phyloP scores from a whole-genome alignment of 768 basidiomycete species.

The Saitozyma podzolica region DNA sequence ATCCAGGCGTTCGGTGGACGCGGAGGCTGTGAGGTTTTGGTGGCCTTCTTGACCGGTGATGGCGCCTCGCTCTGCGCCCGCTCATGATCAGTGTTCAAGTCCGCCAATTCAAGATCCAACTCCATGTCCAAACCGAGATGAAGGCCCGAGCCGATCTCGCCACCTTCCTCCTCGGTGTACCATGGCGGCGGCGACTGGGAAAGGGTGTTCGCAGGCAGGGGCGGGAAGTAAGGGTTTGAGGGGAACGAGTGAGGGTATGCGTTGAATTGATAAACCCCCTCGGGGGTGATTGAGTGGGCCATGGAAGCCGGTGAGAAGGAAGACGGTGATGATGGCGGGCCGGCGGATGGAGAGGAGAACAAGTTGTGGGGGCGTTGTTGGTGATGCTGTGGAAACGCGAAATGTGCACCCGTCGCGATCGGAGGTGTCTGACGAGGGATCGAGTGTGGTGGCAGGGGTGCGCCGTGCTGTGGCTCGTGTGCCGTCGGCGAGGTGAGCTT shows the following conservation, averaged over 20 bases:
- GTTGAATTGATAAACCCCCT: conserved; percentile 1
- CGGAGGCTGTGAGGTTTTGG: conserved; percentile 48
- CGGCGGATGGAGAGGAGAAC: no score
- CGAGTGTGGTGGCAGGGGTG: no score
- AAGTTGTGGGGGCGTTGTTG: no score
- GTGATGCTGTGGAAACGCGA: no score
- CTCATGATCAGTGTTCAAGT: background rate
- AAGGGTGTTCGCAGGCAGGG: background rate
- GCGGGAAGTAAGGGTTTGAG: background rate
- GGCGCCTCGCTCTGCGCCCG: background rate
- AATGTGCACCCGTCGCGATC: no score
- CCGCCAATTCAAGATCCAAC: no score
- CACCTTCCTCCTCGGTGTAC: background rate
- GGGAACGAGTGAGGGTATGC: conserved; percentile 1
- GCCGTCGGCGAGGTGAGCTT: no score
- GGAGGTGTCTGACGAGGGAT: no score
- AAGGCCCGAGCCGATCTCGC: background rate
- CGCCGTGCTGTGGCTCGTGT: no score
- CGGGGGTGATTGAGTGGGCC: background rate
- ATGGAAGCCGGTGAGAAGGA: background rate
- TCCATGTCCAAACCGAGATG: background rate
- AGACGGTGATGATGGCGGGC: conserved; percentile 1
- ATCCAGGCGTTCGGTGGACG: conserved; percentile 84
- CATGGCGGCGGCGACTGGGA: background rate
- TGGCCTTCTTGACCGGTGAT: background rate